Base-by-base conservation (phyloP, 2,329 filamentous ascomycete species). In the Pseudogymnoascus pannorum region DNA sequence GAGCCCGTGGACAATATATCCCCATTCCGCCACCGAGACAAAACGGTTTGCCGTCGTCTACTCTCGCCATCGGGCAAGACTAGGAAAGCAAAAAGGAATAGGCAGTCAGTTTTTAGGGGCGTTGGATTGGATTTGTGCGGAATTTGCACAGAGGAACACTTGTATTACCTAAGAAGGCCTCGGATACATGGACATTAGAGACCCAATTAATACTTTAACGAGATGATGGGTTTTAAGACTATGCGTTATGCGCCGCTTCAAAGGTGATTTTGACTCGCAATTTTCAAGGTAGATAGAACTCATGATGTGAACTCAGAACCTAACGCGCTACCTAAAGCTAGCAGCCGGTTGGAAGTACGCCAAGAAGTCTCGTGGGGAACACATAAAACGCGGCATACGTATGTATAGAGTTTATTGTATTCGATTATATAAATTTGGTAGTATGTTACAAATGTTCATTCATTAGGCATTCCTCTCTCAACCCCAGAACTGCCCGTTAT, bases 71-170 rank as follows among this genome's bases (percentile, higher is more conserved):
- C n/a, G 29, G 29, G 5, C 9, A 9, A 12, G 14, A 16, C 24
- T 51, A n/a, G 44, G 24, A 51, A 51, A 7, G 4, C 2, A 22
- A 51, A 51, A 51, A 18, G 14, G 44, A 51, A 18, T 16, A 11
- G 44, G 44, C 22, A 18, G 24, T 26, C 22, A 2, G 16, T 1
- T 29, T 51, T 29, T 51, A 51, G 44, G 44, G 44, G 44, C 44
- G 44, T 51, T 51, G 44, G 44, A 51, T 51, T 51, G 44, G 24
- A 24, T 51, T 51, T 22, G 22, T 51, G n/a, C n/a, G 44, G 44
- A 51, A 24, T 51, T 51, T 51, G 44, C 24, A 26, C 44, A 31
- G 29, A 12, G 44, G 44, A 18, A 51, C 14, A 9, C 22, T 51
- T 51, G 24, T 31, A 51, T n/a, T 51, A 29, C 24, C 24, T 31